These are phyloP conservation scores for Xylariaceae sp. DNA, from an alignment of 2,329 filamentous ascomycete species.

Conservation along the genomic window DNA sequence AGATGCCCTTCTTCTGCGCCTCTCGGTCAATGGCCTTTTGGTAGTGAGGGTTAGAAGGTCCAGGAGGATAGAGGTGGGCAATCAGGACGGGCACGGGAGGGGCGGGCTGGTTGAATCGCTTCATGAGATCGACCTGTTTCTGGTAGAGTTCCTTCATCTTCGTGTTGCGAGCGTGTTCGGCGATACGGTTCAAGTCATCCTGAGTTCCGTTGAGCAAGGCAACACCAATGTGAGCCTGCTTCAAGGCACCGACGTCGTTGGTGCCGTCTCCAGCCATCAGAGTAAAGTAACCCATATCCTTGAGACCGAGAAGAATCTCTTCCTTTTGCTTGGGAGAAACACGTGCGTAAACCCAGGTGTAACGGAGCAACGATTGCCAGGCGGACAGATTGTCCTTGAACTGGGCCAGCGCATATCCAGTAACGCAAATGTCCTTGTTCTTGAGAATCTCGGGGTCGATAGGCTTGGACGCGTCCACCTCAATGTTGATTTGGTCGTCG, in stretches of 20 bases:
- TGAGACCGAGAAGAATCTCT: slow-evolving; percentile 92
- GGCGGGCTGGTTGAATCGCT: slow-evolving; percentile 85
- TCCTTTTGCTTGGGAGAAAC: slow-evolving; percentile 99
- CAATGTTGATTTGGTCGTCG: slow-evolving; percentile 80
- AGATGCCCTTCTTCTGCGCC: slow-evolving; percentile 69
- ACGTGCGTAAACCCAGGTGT: slow-evolving; percentile 96
- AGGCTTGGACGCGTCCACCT: slow-evolving; percentile 75
- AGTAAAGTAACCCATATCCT: slow-evolving; percentile 95
- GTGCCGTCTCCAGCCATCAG: slow-evolving; percentile 98
- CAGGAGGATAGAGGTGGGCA: slow-evolving; percentile 89
- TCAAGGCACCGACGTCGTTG: slow-evolving; percentile 94
- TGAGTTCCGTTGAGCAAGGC: slow-evolving; percentile 91
- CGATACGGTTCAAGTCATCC: slow-evolving; percentile 85
- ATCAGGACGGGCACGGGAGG: slow-evolving; percentile 92
- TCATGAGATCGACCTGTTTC: slow-evolving; percentile 89
- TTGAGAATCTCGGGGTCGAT: slow-evolving; percentile 76
- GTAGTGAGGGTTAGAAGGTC: slow-evolving; percentile 88
- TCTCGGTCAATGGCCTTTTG: slow-evolving; percentile 86
- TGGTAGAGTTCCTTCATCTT: slow-evolving; percentile 99
- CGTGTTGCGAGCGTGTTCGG: slow-evolving; percentile 86
- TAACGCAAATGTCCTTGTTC: slow-evolving; percentile 89
- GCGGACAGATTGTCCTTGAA: slow-evolving; percentile 71
- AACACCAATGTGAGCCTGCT: slow-evolving; percentile 96
- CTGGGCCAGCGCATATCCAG: slow-evolving; percentile 85
- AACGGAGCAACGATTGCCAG: slow-evolving; percentile 70